These are phyloP conservation scores for Smallanthus sonchifolius DNA, from an alignment of 129 eudicot genomes.

Conservation along the genomic window DNA sequence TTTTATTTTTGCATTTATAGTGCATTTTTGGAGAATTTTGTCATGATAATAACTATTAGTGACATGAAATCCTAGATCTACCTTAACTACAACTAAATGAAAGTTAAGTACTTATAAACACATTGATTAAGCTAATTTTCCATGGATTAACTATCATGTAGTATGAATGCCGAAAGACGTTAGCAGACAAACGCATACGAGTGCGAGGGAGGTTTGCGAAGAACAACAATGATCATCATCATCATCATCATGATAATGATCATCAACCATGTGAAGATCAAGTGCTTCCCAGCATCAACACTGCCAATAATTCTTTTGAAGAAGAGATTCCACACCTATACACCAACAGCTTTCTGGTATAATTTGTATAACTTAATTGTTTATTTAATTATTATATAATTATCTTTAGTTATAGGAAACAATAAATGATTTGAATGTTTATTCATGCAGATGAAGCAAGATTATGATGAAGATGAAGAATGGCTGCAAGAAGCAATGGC, in stretches of 20 bases:
- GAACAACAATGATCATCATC: constrained; percentile 47
- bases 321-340: constrained; percentile 22
- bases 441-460: constrained; percentile 47
- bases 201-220: constrained; percentile 93
- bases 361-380: not conserved
- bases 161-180: constrained; percentile 93
- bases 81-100: not conserved
- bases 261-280: constrained; percentile 45
- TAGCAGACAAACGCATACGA: constrained; percentile 86
- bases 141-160: constrained; percentile 19
- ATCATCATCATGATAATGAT: constrained; percentile 41
- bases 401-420: not conserved
- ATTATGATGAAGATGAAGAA: constrained; percentile 56
- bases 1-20: no score
- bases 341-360: constrained; percentile 36
- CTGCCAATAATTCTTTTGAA: constrained; percentile 15
- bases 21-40: no score
- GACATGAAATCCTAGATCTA: not conserved
- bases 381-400: not conserved
- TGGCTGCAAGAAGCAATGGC: constrained; percentile 84
- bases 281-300: constrained; percentile 25
- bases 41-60: not conserved
- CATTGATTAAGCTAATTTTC: not conserved
- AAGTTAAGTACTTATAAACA: not conserved
- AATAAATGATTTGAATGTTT: constrained; percentile 7